phyloP scores from a whole-genome alignment of 108 stramenopile species.

The Epithemia pelagica region DNA sequence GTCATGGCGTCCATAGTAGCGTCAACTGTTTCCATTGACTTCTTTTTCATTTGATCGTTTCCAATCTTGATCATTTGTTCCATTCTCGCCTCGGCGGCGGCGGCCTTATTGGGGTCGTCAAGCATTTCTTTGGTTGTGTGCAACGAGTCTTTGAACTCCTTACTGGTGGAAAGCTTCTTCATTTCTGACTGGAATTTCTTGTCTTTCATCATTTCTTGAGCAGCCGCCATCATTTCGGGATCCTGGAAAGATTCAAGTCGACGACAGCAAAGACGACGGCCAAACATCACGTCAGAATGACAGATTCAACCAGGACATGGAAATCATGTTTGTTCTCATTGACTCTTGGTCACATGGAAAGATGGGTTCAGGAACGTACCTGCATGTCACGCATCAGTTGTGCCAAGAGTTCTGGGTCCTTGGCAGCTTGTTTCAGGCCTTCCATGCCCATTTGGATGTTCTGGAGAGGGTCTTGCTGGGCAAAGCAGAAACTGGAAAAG shows the following conservation, averaged over 20 bases:
- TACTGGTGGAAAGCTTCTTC: conserved; percentile 62
- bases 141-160: conserved; percentile 59
- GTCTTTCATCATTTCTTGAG: conserved; percentile 83
- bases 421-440: conserved; percentile 74
- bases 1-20: conserved; percentile 77
- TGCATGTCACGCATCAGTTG: conserved; percentile 87
- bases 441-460: conserved; percentile 54
- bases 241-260: conserved; percentile 35
- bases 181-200: conserved; percentile 84
- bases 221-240: conserved; percentile 85
- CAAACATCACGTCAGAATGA: neutral
- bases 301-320: no score
- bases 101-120: conserved; percentile 77
- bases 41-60: conserved; percentile 43
- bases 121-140: conserved; percentile 53
- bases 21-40: conserved; percentile 56
- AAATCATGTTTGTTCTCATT: no score
- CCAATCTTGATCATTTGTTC: conserved; percentile 87
- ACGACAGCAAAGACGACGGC: conserved; percentile 1
- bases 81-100: conserved; percentile 76
- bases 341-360: no score
- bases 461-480: neutral
- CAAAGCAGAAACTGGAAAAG: neutral
- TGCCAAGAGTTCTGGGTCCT: conserved; percentile 79
- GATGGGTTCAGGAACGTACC: conserved; percentile 43